Evolutionary conservation across 495 filamentous ascomycete species (phyloP), one percentile per base, ranked within the genome.

Genomic region (Pyronema omphalodes): DNA sequence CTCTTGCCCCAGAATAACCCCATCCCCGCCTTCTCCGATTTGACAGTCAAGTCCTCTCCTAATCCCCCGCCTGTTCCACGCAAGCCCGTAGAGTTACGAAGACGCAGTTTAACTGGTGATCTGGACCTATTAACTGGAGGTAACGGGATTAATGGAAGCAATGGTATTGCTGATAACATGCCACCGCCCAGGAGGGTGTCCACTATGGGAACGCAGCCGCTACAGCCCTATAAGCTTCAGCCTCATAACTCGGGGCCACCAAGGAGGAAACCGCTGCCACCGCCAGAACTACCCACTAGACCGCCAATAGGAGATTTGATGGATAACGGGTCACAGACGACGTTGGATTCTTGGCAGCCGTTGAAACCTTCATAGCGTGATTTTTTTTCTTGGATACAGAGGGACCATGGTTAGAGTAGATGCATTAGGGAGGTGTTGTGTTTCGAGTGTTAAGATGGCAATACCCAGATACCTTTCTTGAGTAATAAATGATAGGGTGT

Each of bases 171-270:
- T 3, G n/a, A 34, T 34, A 3, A 51, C 12, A 60, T 53, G 3
- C 59, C 52, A 23, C 60, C 59, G 12, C 60, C 53, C 8, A 56
- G 53, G 19, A 54, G 59, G 12, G 53, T 59, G 8, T 53, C 50
- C 1, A 56, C 56, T 5, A 54, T 52, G 39, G 29, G 17, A 34
- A 6, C 12, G 12, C 12, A 43, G 11, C 12, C 39, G 39, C 18
- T 47, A 14, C 12, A 23, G n/a, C 23, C 44, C 5, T 7, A 14
- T 1, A 47, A 15, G 3, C 9, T 14, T 19, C 18, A n/a, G n/a
- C 44, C 11, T 47, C 12, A 29, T 29, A 29, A 29, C 23, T 29
- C n/a, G 18, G 17, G 18, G 9, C 17, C 44, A 9, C 44, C 44
- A 15, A n/a, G 44, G 9, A 47, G 44, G 17, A 47, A 47, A 47